A percentile compares a stretch with the other conserved stretches of the same genome.
phyloP scores from a whole-genome alignment of 2,329 filamentous ascomycete species.

The Didymellaceae sp. region DNA sequence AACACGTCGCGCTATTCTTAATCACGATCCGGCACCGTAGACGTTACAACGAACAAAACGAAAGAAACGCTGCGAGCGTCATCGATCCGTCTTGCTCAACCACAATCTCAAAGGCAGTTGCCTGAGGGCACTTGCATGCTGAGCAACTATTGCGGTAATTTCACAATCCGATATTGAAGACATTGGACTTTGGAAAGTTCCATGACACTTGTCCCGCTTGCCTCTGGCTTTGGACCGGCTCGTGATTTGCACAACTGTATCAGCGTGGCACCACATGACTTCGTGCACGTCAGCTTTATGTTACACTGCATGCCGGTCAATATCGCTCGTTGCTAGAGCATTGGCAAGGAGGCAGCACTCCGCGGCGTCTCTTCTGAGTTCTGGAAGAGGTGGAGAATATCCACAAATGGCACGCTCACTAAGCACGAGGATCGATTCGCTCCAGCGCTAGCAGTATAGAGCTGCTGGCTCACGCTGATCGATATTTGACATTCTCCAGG shows the following conservation, averaged over 20 bases:
- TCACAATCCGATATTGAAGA: neutral
- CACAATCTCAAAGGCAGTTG: slow-evolving; percentile 8
- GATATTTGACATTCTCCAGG: neutral
- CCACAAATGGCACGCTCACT: slow-evolving; percentile 2
- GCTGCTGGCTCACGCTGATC: neutral
- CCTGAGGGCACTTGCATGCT: no score
- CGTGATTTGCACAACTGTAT: slow-evolving; percentile 4
- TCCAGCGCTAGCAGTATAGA: neutral
- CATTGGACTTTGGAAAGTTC: neutral
- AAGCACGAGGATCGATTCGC: slow-evolving; percentile 4
- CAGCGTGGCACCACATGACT: slow-evolving; percentile 7
- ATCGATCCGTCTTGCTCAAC: slow-evolving; percentile 2
- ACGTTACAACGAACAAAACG: no score
- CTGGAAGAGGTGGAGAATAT: slow-evolving; percentile 7
- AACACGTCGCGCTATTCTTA: no score
- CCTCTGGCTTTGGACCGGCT: slow-evolving; percentile 7
- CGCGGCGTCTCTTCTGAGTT: neutral
- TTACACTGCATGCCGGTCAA: slow-evolving; percentile 4
- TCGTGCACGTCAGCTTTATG: slow-evolving; percentile 9
- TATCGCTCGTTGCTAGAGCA: slow-evolving; percentile 5
- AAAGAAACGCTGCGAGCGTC: no score
- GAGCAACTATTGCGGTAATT: neutral
- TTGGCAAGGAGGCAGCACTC: slow-evolving; percentile 1
- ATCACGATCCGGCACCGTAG: no score
- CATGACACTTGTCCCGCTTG: slow-evolving; percentile 4